Evolutionary conservation across 495 filamentous ascomycete genomes (phyloP).

Genomic region (Aspergillus biplanus): DNA sequence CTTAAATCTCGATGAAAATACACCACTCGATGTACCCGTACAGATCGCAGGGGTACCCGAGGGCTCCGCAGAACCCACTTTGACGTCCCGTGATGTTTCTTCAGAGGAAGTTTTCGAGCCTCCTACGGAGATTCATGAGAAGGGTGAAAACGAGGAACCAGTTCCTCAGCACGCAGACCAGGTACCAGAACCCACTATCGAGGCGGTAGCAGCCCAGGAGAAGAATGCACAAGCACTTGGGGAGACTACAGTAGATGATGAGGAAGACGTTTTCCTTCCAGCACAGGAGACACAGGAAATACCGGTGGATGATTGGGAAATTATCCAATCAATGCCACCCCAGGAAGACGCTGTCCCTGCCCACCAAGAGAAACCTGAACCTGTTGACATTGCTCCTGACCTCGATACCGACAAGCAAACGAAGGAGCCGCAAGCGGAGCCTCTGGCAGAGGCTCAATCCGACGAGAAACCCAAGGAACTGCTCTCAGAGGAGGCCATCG

Average conservation of each 20-base stretch:
- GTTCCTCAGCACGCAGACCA: background rate
- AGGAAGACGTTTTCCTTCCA: background rate
- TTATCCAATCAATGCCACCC: no score
- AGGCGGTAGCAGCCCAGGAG: constrained; percentile 9
- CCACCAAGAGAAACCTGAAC: no score
- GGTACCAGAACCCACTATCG: background rate
- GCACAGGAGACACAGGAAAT: constrained; percentile 2
- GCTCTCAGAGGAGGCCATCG: background rate
- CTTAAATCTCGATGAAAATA: background rate
- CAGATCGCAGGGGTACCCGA: background rate
- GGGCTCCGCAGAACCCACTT: no score
- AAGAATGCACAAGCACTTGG: background rate
- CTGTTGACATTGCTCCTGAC: no score
- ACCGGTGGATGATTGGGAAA: background rate
- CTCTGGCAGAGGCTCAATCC: no score
- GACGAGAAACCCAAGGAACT: background rate
- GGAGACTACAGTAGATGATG: constrained; percentile 8
- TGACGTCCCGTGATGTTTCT: background rate
- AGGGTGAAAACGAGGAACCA: constrained; percentile 3
- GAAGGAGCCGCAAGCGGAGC: no score
- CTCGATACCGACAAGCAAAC: no score
- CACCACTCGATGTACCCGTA: background rate
- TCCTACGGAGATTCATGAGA: background rate
- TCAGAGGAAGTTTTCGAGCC: background rate
- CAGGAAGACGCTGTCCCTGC: no score